Evolutionary conservation across 2,329 filamentous ascomycete genomes (phyloP).

Genomic region (Aspergillus quadrilineatus): DNA sequence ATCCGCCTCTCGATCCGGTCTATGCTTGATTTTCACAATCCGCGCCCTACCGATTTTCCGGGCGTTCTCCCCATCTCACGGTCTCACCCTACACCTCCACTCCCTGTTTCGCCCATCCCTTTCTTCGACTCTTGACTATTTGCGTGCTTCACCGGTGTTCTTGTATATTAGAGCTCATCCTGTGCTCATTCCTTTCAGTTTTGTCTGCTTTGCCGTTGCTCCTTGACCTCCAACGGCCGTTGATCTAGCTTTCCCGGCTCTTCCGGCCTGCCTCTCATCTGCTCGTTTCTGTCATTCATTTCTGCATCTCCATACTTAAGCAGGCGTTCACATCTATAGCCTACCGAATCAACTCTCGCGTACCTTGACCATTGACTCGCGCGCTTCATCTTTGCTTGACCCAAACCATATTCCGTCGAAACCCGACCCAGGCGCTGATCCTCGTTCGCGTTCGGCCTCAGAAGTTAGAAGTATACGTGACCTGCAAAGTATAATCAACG

Average conservation of each 20-base stretch:
- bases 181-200: neutral
- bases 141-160: conserved; percentile 3
- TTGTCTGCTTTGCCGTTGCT: neutral
- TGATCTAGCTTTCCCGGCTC: neutral
- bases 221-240: neutral
- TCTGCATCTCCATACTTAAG: neutral
- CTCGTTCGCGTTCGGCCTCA: neutral
- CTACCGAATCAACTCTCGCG: neutral
- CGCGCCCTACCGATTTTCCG: conserved; percentile 18
- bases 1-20: neutral
- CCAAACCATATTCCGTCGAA: neutral
- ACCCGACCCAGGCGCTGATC: neutral
- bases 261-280: neutral
- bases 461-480: neutral
- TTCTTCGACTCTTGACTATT: conserved; percentile 6
- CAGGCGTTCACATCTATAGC: neutral
- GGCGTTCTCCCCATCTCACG: neutral
- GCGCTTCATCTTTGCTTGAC: neutral
- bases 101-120: conserved; percentile 7
- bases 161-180: neutral
- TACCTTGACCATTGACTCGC: neutral
- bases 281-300: neutral
- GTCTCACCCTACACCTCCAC: neutral
- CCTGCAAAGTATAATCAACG: neutral
- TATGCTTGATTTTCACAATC: conserved; percentile 15